Evolutionary conservation across 2,329 filamentous ascomycete species (phyloP), one percentile per base, ranked within the genome.

Genomic region (Myriosclerotinia duriaeana): DNA sequence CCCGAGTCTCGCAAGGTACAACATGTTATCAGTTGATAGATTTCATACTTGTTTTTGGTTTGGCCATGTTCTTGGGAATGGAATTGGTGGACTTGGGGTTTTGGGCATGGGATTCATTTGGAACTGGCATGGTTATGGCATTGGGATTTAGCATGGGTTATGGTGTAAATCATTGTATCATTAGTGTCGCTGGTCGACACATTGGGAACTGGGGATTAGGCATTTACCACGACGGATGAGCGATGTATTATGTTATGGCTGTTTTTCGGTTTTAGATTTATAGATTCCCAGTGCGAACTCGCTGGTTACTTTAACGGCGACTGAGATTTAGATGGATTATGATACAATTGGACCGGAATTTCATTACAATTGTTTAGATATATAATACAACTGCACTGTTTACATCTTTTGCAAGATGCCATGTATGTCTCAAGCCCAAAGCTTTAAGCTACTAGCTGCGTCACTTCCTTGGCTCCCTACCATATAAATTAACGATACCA

Each of bases 261-360:
- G 40, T 34, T 22, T 61, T 61, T 17, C 26, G 1, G 2, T 5
- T 64, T 56, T 64, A 64, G 50, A 54, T 56, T 61, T 11, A 20
- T 46, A 64, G 20, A 56, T 46, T 64, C 22, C 52, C 26, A 26
- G 38, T 64, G 52, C 61, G 52, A 64, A 46, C 52, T 55, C 52
- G 52, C 52, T 20, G 8, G 61, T 12, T n/a, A 56, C n/a, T 38
- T 64, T 20, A 17, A 55, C 38, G 20, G 38, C 26, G 40, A 36
- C 7, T 36, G 12, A 38, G 22, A 6, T 34, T 48, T 26, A 56
- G 58, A 38, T 12, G 12, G 34, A 4, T 20, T 1, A 14, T 8
- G 14, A 38, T 26, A 40, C 50, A 30, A 15, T 14, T 36, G 44
- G 44, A 17, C n/a, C 12, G 38, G 34, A 50, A 44, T 26, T 50